Base-by-base conservation (phyloP, 768 basidiomycete species). In the Russula sp. region DNA sequence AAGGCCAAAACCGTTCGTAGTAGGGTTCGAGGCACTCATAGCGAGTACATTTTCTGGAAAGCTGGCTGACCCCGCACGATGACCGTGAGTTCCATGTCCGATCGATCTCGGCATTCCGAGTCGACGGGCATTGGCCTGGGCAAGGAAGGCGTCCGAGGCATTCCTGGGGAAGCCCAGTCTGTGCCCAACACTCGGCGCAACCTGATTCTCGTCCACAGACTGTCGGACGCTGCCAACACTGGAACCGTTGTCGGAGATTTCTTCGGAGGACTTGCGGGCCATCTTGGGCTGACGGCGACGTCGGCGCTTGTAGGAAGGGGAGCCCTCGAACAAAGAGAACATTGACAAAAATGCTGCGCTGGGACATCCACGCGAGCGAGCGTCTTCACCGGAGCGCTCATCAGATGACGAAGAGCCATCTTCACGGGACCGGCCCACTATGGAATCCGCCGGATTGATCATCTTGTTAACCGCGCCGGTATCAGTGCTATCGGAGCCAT, bases 271-370 rank as follows among this genome's bases (percentile, higher is more conserved):
- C 72, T 67, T 59, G 77, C 73, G 70, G 73, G 74, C 62, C 68
- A 63, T 66, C 75, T 82, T 83, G 37, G 76, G 72, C 39, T 80
- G 79, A 73, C 89, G 91, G 78, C 91, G 91, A 67, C 88, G 82
- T 32, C 94, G 81, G 70, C 90, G 88, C 75, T 97, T 97, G 79
- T 97, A 97, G 3, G 84, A 83, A 5, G 92, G 88, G 64, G 84
- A 87, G 14, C 93, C 93, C 72, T 91, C 88, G 57, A 92, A 87
- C 51, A 92, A 76, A n/a, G 87, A 83, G 71, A 89, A 81, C 72
- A 83, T 81, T 32, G 79, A 80, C 72, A 87, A 83, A 74, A 88
- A 82, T 16, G 84, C 72, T 55, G 73, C 70, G 65, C 67, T 68
- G 37, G 71, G 71, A 34, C 70, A 68, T 27, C 66, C 59, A 39